Conservation (phyloP, 148 eudicot genomes). For the Agrostemma githago region DNA sequence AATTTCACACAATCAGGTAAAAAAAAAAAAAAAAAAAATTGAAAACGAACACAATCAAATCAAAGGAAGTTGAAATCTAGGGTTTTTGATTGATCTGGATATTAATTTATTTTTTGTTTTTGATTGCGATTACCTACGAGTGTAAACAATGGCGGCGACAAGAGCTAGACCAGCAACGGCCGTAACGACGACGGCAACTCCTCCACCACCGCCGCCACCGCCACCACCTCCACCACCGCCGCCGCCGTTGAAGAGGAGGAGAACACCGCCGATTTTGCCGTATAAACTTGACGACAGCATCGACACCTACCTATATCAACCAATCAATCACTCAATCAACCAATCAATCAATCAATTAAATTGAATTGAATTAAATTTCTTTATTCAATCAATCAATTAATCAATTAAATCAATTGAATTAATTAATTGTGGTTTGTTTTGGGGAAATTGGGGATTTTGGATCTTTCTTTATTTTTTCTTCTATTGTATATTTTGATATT, state of each 20-base stretch:
- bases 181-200: slow-evolving; percentile 52
- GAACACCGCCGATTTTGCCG: slow-evolving; percentile 32
- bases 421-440: no score
- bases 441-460: no score
- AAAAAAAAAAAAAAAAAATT: background rate
- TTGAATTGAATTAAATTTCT: background rate
- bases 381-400: background rate
- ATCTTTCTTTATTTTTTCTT: no score
- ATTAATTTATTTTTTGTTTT: background rate
- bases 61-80: slow-evolving; percentile 21
- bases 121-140: slow-evolving; percentile 40
- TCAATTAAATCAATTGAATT: no score
- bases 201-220: slow-evolving; percentile 22
- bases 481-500: no score
- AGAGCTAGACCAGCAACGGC: slow-evolving; percentile 64
- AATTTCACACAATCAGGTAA: slow-evolving; percentile 3
- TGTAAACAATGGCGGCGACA: slow-evolving; percentile 53
- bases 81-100: slow-evolving; percentile 10
- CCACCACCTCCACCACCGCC: slow-evolving; percentile 28
- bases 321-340: background rate
- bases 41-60: background rate
- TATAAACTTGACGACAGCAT: slow-evolving; percentile 21
- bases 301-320: background rate
- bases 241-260: slow-evolving; percentile 21
- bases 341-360: background rate